Base-by-base conservation (phyloP, 1,284 basidiomycete genomes). In the Marasmius tenuissimus region DNA sequence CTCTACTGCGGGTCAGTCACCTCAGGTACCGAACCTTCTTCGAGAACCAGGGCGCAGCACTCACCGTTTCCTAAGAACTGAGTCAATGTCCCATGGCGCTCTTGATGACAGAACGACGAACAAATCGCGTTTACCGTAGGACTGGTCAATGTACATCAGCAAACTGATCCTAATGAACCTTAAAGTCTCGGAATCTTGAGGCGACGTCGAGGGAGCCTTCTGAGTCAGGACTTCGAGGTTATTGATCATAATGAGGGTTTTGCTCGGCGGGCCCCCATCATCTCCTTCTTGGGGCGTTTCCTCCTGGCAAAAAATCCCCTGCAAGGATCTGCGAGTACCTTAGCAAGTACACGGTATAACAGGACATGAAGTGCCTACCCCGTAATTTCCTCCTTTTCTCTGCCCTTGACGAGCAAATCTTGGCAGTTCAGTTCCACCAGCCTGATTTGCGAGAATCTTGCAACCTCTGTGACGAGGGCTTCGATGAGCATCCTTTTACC, bases 371-470 rank as follows among this genome's bases (percentile, higher is more conserved):
- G 16, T 8, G 20, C 45, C 20, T 47, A 47, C 45, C 6, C 45
- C 45, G 20, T 20, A 6, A 42, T 6, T n/a, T 42, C 40, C 40
- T 42, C 40, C n/a, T 42, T 42, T 20, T 4, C 1, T n/a, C 11
- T 47, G 8, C 16, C 45, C 16, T 47, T n/a, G n/a, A 47, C 16
- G 9, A 47, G 8, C 45, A 47, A 11, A 1, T 47, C 45, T 20
- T 8, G 8, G 5, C 45, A 47, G n/a, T 20, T 42, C 62, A 40
- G 45, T 94, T 72, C 95, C 94, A 73, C 89, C 92, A 54, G 94
- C 93, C 49, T 95, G 59, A 94, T 91, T 66, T 86, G 90, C 76
- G 94, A 95, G 81, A 95, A 94, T 22, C 89, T 89, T 76, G 94
- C 94, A 62, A 92, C 91, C 74, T 95, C 93, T 27, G 92, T 94